Evolutionary conservation across 1,284 basidiomycete genomes (phyloP).

Genomic region (Sparassis latifolia): DNA sequence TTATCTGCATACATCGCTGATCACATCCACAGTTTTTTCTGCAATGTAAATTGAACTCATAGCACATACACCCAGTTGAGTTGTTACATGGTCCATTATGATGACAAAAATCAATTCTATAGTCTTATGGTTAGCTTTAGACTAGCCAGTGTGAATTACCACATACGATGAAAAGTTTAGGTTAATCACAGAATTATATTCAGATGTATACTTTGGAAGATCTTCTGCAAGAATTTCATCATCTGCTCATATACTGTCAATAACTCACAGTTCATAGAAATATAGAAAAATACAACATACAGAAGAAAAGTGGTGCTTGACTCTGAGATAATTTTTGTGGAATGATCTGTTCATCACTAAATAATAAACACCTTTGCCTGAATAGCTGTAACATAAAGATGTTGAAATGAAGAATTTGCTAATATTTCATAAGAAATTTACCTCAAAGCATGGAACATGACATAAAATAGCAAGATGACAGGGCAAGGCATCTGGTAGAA

Average conservation of each 20-base stretch:
- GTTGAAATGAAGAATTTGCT: background rate
- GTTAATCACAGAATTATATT: too few species aligned
- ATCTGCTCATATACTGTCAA: too few species aligned
- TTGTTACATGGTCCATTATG: constrained; percentile 35
- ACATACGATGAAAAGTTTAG: too few species aligned
- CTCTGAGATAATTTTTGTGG: too few species aligned
- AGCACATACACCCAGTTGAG: constrained; percentile 29
- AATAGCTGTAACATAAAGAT: constrained; percentile 19
- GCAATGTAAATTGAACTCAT: constrained; percentile 14
- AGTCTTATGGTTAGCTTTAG: background rate
- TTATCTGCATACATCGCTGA: constrained; percentile 23
- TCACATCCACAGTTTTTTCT: constrained; percentile 15
- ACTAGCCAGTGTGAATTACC: too few species aligned
- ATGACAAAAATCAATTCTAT: constrained; percentile 30
- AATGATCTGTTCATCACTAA: background rate
- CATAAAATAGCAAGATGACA: constrained; percentile 36
- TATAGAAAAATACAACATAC: too few species aligned
- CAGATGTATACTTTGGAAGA: too few species aligned
- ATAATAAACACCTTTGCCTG: constrained; percentile 14
- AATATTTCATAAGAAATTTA: constrained; percentile 12
- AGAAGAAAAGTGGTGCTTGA: too few species aligned
- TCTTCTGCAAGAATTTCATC: too few species aligned
- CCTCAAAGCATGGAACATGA: constrained; percentile 34
- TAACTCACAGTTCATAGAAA: too few species aligned
- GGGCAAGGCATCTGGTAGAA: constrained; percentile 27